phyloP scores from a whole-genome alignment of 2,329 filamentous ascomycete genomes.

The Elsinoe fawcettii region DNA sequence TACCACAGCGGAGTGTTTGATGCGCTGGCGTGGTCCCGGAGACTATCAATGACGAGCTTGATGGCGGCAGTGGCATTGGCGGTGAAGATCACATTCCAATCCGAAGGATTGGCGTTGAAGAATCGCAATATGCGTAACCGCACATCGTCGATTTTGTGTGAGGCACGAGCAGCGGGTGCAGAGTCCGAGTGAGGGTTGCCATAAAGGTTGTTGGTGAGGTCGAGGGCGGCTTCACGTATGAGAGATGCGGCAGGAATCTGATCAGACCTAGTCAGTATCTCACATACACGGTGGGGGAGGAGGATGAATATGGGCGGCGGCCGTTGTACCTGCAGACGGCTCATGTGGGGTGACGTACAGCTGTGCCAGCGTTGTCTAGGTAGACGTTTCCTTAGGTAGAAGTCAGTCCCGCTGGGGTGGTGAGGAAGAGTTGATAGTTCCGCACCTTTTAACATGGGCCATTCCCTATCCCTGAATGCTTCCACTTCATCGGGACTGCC shows the following conservation, averaged over 20 bases:
- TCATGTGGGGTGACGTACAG: conserved; percentile 32
- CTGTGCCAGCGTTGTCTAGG: conserved; percentile 94
- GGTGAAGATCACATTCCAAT: conserved; percentile 85
- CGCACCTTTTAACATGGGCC: conserved; percentile 33
- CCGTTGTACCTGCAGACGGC: not conserved
- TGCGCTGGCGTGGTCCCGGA: conserved; percentile 53
- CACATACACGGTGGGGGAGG: not conserved
- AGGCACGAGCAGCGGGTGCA: conserved; percentile 67
- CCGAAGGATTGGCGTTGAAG: conserved; percentile 70
- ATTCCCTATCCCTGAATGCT: conserved; percentile 33
- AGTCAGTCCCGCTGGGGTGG: conserved; percentile 1
- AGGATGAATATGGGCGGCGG: not conserved
- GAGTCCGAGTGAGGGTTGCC: conserved; percentile 92
- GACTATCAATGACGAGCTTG: conserved; percentile 74
- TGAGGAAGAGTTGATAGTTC: conserved; percentile 25
- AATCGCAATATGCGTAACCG: conserved; percentile 64
- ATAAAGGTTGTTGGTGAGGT: conserved; percentile 70
- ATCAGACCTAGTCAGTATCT: conserved; percentile 15
- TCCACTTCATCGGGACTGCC: conserved; percentile 33
- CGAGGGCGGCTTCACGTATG: conserved; percentile 69
- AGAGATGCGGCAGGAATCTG: conserved; percentile 64
- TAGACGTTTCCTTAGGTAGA: conserved; percentile 42
- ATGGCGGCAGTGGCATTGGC: conserved; percentile 87
- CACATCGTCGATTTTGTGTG: conserved; percentile 65
- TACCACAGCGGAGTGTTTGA: conserved; percentile 60